Conservation (phyloP, 208 protist genomes). For the Strigomonas culicis region DNA sequence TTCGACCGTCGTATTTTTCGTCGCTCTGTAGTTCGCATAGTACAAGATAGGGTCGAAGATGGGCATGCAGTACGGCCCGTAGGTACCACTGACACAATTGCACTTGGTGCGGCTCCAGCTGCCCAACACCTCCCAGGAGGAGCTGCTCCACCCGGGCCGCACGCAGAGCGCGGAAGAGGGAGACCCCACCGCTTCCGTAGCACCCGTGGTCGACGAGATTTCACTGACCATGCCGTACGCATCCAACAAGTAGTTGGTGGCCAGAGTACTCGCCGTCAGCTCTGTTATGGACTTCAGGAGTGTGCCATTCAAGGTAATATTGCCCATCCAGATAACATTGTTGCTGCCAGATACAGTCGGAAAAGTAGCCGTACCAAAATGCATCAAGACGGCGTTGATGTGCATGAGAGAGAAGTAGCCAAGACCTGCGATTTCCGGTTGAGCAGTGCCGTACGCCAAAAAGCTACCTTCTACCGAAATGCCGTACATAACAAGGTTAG, state of each 20-base stretch:
- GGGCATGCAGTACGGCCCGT: background rate
- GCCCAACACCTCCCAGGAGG: background rate
- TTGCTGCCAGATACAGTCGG: background rate
- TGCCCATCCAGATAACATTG: background rate
- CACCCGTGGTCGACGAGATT: background rate
- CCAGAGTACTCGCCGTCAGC: background rate
- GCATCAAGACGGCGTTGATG: slow-evolving; percentile 1
- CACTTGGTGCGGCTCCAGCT: background rate
- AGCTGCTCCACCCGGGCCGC: background rate
- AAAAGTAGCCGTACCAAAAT: too few relatives aligned
- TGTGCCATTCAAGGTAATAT: slow-evolving; percentile 1
- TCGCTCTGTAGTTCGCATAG: too few relatives aligned
- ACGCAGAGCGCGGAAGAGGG: background rate
- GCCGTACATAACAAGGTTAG: background rate
- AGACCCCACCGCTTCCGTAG: background rate
- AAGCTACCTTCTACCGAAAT: background rate
- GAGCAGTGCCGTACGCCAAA: background rate
- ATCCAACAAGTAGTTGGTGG: background rate
- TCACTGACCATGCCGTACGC: background rate
- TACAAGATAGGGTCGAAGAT: background rate
- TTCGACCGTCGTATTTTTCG: too few relatives aligned
- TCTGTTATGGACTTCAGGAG: background rate
- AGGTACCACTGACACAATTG: background rate
- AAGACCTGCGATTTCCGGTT: too few relatives aligned
- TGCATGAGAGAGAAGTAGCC: background rate